Percentiles rank a stretch among this genome's conserved stretches.
These are phyloP conservation scores for Cadophora luteo-olivacea DNA, from an alignment of 2,329 filamentous ascomycete species.

Conservation along the genomic window DNA sequence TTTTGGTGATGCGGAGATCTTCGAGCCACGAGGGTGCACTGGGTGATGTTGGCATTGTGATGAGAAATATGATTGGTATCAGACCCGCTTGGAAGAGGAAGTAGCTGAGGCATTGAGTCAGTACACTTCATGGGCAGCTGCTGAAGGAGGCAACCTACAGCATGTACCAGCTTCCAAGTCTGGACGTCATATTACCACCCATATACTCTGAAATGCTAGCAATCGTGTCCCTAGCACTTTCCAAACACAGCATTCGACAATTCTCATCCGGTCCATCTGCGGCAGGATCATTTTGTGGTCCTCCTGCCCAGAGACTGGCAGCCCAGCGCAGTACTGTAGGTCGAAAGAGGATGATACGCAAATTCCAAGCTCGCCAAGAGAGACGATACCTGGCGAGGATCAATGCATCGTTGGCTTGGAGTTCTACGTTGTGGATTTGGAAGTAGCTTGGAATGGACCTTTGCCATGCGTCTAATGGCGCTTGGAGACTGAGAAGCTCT, in stretches of 20 bases:
- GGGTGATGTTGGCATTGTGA: constrained; percentile 46
- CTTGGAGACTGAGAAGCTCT: constrained; percentile 49
- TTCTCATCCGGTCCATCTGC: constrained; percentile 41
- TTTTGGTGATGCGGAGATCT: constrained; percentile 48
- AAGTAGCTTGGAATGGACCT: constrained; percentile 49
- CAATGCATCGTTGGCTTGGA: constrained; percentile 47
- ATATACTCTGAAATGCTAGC: constrained; percentile 50
- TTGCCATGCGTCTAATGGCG: constrained; percentile 51
- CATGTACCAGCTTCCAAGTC: constrained; percentile 52
- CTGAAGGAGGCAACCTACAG: constrained; percentile 37
- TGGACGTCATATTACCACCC: constrained; percentile 48
- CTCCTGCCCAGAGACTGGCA: constrained; percentile 24
- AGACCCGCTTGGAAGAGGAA: constrained; percentile 54
- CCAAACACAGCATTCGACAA: constrained; percentile 48
- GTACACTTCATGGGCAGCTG: too few species aligned
- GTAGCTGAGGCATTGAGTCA: constrained; percentile 37
- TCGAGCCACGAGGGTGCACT: constrained; percentile 31
- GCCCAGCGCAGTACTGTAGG: constrained; percentile 51
- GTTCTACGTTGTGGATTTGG: constrained; percentile 43
- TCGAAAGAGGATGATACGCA: constrained; percentile 51
- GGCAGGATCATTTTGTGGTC: constrained; percentile 43
- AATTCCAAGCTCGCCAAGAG: constrained; percentile 51
- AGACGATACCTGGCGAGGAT: constrained; percentile 47
- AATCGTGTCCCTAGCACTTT: constrained; percentile 50
- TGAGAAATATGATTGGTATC: constrained; percentile 51